Percentiles rank a stretch among this genome's conserved stretches.
phyloP scores from a whole-genome alignment of 2,329 filamentous ascomycete species.

The Teratosphaeriaceae sp. region DNA sequence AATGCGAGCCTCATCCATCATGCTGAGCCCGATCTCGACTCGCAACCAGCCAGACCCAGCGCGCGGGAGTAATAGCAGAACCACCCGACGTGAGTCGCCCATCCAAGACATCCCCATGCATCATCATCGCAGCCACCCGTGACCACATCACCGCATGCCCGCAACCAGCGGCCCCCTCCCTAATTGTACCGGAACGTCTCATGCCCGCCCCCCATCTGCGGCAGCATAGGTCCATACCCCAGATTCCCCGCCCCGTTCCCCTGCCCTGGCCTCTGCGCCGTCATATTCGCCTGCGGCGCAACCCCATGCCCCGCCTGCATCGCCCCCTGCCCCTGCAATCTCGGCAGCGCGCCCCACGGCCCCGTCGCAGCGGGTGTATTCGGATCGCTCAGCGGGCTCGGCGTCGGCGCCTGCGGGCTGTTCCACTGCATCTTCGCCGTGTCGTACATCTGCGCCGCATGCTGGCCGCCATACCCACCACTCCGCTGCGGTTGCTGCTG shows the following conservation, averaged over 20 bases:
- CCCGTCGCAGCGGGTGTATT: slow-evolving; percentile 17
- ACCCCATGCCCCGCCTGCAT: neutral
- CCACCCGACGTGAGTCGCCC: too few relatives aligned
- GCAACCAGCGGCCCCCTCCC: too few relatives aligned
- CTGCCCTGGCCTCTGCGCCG: slow-evolving; percentile 6
- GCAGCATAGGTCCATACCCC: slow-evolving; percentile 22
- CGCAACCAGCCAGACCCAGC: too few relatives aligned
- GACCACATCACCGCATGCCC: too few relatives aligned
- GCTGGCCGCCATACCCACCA: slow-evolving; percentile 18
- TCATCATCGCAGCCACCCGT: neutral
- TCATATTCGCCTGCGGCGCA: neutral
- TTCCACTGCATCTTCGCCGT: slow-evolving; percentile 19
- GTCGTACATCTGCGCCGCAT: slow-evolving; percentile 11
- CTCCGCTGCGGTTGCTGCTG: slow-evolving; percentile 7
- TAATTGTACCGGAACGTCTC: slow-evolving; percentile 24
- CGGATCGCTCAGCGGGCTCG: slow-evolving; percentile 26
- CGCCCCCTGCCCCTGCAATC: neutral
- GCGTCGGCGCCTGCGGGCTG: slow-evolving; percentile 27
- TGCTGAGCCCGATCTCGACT: too few relatives aligned
- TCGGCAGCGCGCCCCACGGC: neutral
- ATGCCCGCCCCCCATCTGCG: slow-evolving; percentile 21
- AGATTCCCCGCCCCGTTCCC: slow-evolving; percentile 9
- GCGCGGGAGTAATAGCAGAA: too few relatives aligned
- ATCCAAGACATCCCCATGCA: neutral
- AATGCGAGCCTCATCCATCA: too few relatives aligned